Evolutionary conservation across 2,329 filamentous ascomycete genomes (phyloP).

Genomic region (Fusarium sp.): DNA sequence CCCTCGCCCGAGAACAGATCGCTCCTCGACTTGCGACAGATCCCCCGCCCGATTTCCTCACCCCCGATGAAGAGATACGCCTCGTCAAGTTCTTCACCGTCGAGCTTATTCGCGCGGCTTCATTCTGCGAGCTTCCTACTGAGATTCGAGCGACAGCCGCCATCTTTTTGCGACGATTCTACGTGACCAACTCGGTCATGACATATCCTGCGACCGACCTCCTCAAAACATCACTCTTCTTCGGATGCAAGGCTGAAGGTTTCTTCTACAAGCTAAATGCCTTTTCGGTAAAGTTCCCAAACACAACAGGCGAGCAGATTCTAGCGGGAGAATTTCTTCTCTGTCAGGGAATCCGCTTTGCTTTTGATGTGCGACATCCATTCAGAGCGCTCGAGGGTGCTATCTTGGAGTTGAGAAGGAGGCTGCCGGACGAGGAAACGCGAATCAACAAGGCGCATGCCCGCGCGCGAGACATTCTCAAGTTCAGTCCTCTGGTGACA

Average conservation of each 20-base stretch:
- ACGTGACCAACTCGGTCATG: conserved; percentile 94
- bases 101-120: conserved; percentile 65
- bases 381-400: conserved; percentile 88
- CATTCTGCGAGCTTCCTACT: conserved; percentile 61
- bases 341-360: conserved; percentile 91
- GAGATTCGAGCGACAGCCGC: conserved; percentile 75
- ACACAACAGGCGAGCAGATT: conserved; percentile 80
- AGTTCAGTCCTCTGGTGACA: conserved; percentile 83
- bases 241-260: conserved; percentile 92
- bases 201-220: conserved; percentile 93
- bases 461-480: conserved; percentile 77
- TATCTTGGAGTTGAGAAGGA: conserved; percentile 80
- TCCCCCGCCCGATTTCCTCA: conserved; percentile 78
- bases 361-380: conserved; percentile 91
- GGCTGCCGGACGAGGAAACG: conserved; percentile 67
- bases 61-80: conserved; percentile 81
- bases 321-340: conserved; percentile 92
- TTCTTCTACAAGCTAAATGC: conserved; percentile 72
- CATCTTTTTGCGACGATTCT: conserved; percentile 92
- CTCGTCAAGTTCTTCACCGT: conserved; percentile 81
- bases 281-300: conserved; percentile 76
- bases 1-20: conserved; percentile 73
- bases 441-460: conserved; percentile 71
- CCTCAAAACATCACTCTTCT: conserved; percentile 89
- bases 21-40: conserved; percentile 62